Evolutionary conservation across 2,329 filamentous ascomycete genomes (phyloP).

Genomic region (Lasiodiplodia sp.): DNA sequence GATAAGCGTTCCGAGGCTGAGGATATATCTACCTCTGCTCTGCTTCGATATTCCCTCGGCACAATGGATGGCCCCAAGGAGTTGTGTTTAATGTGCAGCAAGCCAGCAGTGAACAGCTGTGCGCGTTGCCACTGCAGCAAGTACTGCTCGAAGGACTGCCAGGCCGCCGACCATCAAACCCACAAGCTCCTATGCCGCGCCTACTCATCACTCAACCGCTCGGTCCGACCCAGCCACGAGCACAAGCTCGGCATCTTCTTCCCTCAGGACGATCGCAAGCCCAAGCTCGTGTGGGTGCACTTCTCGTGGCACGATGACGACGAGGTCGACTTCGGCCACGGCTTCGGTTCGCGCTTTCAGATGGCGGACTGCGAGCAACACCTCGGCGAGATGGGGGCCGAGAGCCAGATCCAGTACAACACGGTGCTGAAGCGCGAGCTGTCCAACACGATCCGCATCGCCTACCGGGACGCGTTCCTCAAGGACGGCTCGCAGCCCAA

Average conservation of each 20-base stretch:
- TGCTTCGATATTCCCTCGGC: background rate
- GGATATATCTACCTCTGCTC: background rate
- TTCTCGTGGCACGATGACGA: slow-evolving; percentile 5
- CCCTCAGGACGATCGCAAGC: slow-evolving; percentile 23
- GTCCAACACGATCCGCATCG: slow-evolving; percentile 25
- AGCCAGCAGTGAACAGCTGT: background rate
- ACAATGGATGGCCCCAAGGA: background rate
- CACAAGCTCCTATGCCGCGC: slow-evolving; percentile 31
- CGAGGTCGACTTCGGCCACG: background rate
- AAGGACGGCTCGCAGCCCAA: slow-evolving; percentile 31
- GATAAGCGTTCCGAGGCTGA: background rate
- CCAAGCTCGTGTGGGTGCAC: slow-evolving; percentile 28
- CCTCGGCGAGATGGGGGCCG: background rate
- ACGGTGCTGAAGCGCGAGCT: slow-evolving; percentile 19
- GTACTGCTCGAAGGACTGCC: slow-evolving; percentile 32
- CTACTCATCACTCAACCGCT: slow-evolving; percentile 22
- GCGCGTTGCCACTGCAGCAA: slow-evolving; percentile 21
- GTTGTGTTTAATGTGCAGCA: background rate
- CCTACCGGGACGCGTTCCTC: slow-evolving; percentile 29
- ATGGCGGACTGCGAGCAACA: background rate
- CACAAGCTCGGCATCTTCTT: slow-evolving; percentile 27
- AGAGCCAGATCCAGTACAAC: slow-evolving; percentile 1
- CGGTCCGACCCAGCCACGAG: slow-evolving; percentile 12
- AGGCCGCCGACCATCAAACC: slow-evolving; percentile 25
- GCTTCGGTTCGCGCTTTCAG: background rate